These are phyloP conservation scores for Corymbia maculata DNA, from an alignment of 345 rosid species.

Conservation along the genomic window DNA sequence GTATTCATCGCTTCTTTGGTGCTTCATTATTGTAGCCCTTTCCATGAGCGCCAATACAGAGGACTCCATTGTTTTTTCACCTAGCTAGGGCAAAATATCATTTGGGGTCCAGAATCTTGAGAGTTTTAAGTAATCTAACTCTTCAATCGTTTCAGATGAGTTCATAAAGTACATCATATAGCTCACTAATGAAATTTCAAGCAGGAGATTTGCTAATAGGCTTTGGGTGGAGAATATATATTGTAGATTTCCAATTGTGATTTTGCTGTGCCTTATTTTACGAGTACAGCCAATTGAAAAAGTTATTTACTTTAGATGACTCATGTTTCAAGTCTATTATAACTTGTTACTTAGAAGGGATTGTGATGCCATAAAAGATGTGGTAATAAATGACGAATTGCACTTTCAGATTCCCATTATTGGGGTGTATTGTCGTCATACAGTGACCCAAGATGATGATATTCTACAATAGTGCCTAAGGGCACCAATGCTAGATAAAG, in stretches of 20 bases:
- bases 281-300: neutral
- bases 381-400: fast-evolving
- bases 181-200: neutral
- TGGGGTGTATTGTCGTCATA: neutral
- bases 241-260: neutral
- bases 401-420: neutral
- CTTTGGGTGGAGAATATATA: neutral
- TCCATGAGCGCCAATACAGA: neutral
- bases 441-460: neutral
- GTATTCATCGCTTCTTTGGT: neutral
- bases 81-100: neutral
- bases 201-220: neutral
- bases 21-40: neutral
- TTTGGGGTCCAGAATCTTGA: neutral
- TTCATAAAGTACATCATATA: neutral
- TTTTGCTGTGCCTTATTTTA: neutral
- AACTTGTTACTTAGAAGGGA: neutral
- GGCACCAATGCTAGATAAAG: neutral
- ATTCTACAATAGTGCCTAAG: neutral
- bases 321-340: neutral
- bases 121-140: neutral
- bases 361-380: neutral
- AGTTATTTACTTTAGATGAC: neutral
- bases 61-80: neutral
- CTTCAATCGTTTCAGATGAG: neutral